Conservation (phyloP, 2,329 filamentous ascomycete species). For the Apiospora kogelbergensis region DNA sequence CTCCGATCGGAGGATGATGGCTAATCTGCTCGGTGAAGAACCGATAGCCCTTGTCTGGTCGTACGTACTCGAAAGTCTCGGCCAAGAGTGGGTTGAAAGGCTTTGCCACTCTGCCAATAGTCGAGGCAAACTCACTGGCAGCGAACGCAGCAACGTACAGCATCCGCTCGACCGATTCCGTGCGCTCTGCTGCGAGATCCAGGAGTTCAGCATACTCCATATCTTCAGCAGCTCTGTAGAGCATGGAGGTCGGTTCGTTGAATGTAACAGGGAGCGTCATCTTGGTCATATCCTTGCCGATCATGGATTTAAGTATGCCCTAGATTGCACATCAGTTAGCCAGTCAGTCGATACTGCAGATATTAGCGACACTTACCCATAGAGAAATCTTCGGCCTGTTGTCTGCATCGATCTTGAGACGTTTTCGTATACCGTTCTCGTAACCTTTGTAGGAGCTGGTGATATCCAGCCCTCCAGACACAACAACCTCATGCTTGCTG, state of each 20-base stretch:
- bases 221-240: conserved; percentile 94
- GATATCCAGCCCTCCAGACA: conserved; percentile 60
- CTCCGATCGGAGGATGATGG: conserved; percentile 93
- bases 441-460: conserved; percentile 83
- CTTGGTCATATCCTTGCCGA: conserved; percentile 99
- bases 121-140: conserved; percentile 94
- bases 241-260: conserved; percentile 93
- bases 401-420: conserved; percentile 86
- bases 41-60: conserved; percentile 95
- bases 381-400: conserved; percentile 91
- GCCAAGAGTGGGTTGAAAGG: conserved; percentile 96
- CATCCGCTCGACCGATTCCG: conserved; percentile 86
- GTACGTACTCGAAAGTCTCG: conserved; percentile 94
- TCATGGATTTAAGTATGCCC: conserved; percentile 98
- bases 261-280: conserved; percentile 99
- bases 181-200: conserved; percentile 80
- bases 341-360: background rate
- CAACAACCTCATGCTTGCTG: conserved; percentile 46
- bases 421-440: conserved; percentile 79
- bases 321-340: conserved; percentile 39
- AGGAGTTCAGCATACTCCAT: conserved; percentile 97
- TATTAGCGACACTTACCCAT: conserved; percentile 63
- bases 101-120: conserved; percentile 94
- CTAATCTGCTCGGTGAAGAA: conserved; percentile 99
- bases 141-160: conserved; percentile 96